These are phyloP conservation scores for Suillus subalutaceus DNA, from an alignment of 768 basidiomycete species.

Conservation along the genomic window DNA sequence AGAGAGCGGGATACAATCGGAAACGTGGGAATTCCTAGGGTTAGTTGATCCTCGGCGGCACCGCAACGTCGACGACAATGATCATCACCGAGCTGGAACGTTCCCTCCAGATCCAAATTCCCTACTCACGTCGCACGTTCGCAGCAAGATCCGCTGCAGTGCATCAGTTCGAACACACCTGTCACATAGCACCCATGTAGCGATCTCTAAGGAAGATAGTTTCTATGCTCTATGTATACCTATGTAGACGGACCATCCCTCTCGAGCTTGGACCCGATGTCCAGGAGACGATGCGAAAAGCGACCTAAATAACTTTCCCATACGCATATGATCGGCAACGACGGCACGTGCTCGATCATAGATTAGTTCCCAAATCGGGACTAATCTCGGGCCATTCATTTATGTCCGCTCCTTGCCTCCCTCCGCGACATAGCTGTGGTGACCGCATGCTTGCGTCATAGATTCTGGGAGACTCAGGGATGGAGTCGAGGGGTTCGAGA, in stretches of 20 bases:
- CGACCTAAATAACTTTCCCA: not conserved
- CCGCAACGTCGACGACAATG: no score
- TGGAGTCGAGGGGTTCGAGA: not conserved
- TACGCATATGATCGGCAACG: not conserved
- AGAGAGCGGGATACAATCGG: not conserved
- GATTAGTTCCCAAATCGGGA: not conserved
- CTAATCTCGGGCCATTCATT: not conserved
- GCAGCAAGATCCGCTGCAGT: not conserved
- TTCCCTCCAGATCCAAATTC: not conserved
- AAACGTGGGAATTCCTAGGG: not conserved
- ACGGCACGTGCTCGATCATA: constrained; percentile 3
- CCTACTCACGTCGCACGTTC: not conserved
- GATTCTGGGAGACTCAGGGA: not conserved
- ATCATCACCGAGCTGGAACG: not conserved
- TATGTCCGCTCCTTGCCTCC: not conserved
- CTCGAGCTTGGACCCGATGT: constrained; percentile 1
- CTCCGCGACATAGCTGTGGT: not conserved
- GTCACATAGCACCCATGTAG: not conserved
- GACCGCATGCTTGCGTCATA: constrained; percentile 18
- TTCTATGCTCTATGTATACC: not conserved
- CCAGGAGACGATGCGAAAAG: constrained; percentile 5
- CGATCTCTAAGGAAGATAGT: not conserved
- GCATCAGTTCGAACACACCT: not conserved
- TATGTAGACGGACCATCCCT: not conserved
- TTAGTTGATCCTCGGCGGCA: not conserved